A percentile compares a stretch with the other conserved stretches of the same genome.
These are phyloP conservation scores for Termitomyces sp. DNA, from an alignment of 768 basidiomycete species.

Conservation along the genomic window DNA sequence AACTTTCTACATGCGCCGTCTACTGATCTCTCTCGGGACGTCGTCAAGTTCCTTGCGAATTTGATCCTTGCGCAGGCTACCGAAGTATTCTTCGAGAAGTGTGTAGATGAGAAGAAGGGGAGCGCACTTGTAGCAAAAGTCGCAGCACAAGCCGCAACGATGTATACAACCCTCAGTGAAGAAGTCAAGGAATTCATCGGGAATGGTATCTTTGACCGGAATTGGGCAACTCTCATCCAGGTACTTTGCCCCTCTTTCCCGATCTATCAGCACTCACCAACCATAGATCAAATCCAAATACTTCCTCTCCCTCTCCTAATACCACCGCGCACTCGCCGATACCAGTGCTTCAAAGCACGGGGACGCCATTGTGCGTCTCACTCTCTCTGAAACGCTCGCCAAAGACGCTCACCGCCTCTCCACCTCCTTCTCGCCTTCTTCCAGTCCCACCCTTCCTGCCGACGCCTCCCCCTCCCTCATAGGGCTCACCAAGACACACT, in stretches of 20 bases:
- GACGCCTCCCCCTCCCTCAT: slow-evolving; percentile 77
- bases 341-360: slow-evolving; percentile 75
- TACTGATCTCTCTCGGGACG: slow-evolving; percentile 89
- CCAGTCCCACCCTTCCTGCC: slow-evolving; percentile 76
- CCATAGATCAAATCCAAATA: slow-evolving; percentile 86
- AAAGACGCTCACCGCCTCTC: slow-evolving; percentile 79
- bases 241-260: slow-evolving; percentile 29
- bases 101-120: slow-evolving; percentile 87
- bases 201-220: slow-evolving; percentile 91
- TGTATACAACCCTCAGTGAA: slow-evolving; percentile 81
- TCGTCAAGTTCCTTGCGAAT: slow-evolving; percentile 88
- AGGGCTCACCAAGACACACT: slow-evolving; percentile 82
- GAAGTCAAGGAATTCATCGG: slow-evolving; percentile 97
- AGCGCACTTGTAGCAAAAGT: slow-evolving; percentile 77
- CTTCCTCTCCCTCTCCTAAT: slow-evolving; percentile 81
- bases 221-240: slow-evolving; percentile 87
- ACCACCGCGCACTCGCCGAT: slow-evolving; percentile 81
- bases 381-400: slow-evolving; percentile 67
- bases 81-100: slow-evolving; percentile 95
- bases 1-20: slow-evolving; percentile 98
- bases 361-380: slow-evolving; percentile 76
- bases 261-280: not conserved
- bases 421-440: slow-evolving; percentile 58
- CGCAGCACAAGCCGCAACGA: slow-evolving; percentile 71
- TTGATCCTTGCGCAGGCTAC: slow-evolving; percentile 90